Base-by-base conservation (phyloP, 495 filamentous ascomycete genomes). In the Penicillium canariense region DNA sequence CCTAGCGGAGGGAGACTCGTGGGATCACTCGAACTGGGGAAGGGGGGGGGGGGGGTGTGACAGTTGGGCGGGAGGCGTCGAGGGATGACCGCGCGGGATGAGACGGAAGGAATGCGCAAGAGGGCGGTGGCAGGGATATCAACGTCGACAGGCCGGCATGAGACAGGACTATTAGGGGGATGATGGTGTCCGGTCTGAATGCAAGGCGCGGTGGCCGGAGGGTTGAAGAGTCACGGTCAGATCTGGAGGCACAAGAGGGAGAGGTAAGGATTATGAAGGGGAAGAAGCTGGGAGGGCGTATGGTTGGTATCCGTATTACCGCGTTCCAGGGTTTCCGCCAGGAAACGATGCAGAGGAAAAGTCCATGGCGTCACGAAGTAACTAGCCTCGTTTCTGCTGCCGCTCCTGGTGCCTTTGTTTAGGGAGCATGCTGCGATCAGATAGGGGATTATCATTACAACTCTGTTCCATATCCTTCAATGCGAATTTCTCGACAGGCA, bases 61-160 rank as follows among this genome's bases (percentile, higher is more conserved):
- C n/a, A 53, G 56, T 18, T 22, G 59, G 25, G 42, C 10, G 60
- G 56, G 55, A 58, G 55, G 52, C 40, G 55, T 70, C 56, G 52
- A 60, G 52, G 59, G 55, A 63, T 63, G 14, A 60, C 7, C 26
- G 25, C 62, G 53, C 55, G 49, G 52, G 59, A 62, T 55, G 50
- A 49, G 59, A 62, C 50, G 58, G 55, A 61, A 64, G 47, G 55
- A 50, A 59, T 34, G 59, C 53, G 60, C 54, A 46, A 32, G 42
- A 30, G 58, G 56, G 45, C 36, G 43, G 57, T 46, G 50, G 45
- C 53, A 59, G 58, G 11, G 38, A 42, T 25, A 14, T 68, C 68
- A 69, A 63, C 62, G 65, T 62, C 56, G 59, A 54, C 55, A 54
- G 63, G 68, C 66, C 66, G 65, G 62, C 62, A 55, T 59, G 54